Evolutionary conservation across 2,329 filamentous ascomycete genomes (phyloP).

Genomic region (Diaporthe caulivora): DNA sequence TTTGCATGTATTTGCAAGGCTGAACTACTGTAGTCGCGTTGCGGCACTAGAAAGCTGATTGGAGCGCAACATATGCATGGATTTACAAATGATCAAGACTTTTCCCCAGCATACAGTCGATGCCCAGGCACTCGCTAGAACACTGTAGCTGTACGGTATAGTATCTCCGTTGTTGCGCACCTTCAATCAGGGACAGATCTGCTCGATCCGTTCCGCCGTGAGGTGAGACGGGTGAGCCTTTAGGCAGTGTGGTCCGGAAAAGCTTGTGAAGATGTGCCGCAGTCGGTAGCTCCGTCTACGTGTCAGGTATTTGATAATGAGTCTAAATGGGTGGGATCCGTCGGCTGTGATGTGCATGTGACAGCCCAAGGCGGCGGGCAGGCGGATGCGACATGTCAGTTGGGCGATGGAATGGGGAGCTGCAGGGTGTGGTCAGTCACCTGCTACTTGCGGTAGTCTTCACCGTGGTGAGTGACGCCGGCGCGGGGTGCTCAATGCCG

Average conservation of each 20-base stretch:
- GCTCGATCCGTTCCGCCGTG: conserved; percentile 18
- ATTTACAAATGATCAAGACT: neutral
- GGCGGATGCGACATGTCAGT: conserved; percentile 20
- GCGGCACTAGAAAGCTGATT: neutral
- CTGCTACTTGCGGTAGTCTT: conserved; percentile 33
- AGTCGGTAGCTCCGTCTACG: neutral
- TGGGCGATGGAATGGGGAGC: neutral
- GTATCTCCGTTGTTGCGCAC: neutral
- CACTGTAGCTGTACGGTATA: neutral
- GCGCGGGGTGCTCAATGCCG: neutral
- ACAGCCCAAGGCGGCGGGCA: neutral
- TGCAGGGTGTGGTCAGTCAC: conserved; percentile 4
- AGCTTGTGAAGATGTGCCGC: neutral
- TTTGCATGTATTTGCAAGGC: neutral
- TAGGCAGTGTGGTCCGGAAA: neutral
- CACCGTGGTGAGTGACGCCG: conserved; percentile 26
- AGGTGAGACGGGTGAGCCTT: neutral
- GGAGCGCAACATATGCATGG: neutral
- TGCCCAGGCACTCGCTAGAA: neutral
- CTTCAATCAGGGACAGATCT: conserved; percentile 14
- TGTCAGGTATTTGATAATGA: conserved; percentile 13
- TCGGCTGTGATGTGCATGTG: conserved; percentile 5
- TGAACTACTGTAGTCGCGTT: neutral
- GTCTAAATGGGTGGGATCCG: neutral
- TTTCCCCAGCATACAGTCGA: neutral